Evolutionary conservation across 176 grass and related monocot genomes (phyloP).

Genomic region (Triticum monococcum): DNA sequence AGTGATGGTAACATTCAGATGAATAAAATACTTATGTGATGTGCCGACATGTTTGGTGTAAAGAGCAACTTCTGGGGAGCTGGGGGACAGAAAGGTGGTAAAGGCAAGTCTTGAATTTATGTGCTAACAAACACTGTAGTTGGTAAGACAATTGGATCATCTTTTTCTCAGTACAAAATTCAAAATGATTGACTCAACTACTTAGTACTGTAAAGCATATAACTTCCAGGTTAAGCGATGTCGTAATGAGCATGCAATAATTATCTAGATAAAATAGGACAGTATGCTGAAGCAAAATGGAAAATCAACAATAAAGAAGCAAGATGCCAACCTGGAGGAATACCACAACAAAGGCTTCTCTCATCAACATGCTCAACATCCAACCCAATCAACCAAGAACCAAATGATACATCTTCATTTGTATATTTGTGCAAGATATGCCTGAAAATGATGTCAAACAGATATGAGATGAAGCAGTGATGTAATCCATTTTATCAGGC

Average conservation of each 20-base stretch:
- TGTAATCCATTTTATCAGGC: not conserved
- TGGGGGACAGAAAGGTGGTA: slow-evolving; percentile 26
- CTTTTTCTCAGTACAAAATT: slow-evolving; percentile 18
- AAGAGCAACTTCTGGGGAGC: slow-evolving; percentile 24
- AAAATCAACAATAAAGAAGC: slow-evolving; percentile 6
- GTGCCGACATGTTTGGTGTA: not conserved
- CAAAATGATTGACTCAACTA: slow-evolving; percentile 12
- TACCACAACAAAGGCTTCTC: slow-evolving; percentile 81
- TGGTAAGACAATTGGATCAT: slow-evolving; percentile 31
- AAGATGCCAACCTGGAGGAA: slow-evolving; percentile 58
- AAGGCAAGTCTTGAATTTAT: slow-evolving; percentile 15
- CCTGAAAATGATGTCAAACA: slow-evolving; percentile 35
- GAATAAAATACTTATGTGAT: slow-evolving; percentile 13
- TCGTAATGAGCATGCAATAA: slow-evolving; percentile 13
- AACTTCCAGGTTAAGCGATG: slow-evolving; percentile 30
- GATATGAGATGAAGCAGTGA: not conserved
- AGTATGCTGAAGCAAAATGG: not conserved
- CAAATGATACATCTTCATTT: slow-evolving; percentile 86
- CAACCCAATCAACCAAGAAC: slow-evolving; percentile 85
- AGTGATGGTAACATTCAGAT: not conserved
- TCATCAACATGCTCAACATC: slow-evolving; percentile 90
- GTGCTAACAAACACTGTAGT: not conserved
- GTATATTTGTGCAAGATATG: slow-evolving; percentile 86
- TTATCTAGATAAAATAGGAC: not conserved
- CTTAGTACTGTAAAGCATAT: slow-evolving; percentile 20